phyloP scores from a whole-genome alignment of 495 filamentous ascomycete genomes.

The Achaetomiella virescens region DNA sequence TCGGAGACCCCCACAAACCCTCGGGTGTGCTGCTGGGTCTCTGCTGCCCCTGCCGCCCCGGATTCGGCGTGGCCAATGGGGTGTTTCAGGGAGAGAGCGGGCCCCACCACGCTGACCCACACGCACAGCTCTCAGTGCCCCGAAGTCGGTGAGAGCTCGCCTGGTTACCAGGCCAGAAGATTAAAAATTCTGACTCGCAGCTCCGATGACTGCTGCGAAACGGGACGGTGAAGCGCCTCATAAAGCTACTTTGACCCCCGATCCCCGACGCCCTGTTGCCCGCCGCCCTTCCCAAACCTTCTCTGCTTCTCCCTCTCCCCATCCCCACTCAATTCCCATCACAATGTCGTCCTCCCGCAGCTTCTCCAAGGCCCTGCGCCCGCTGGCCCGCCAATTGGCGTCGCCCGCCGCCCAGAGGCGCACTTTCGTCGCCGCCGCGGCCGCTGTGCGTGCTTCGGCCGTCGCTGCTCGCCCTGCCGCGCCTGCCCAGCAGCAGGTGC shows the following conservation, averaged over 20 bases:
- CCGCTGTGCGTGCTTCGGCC: constrained; percentile 49
- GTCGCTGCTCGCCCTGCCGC: constrained; percentile 45
- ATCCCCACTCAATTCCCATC: constrained; percentile 33
- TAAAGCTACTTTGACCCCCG: constrained; percentile 14
- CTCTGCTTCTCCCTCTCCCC: constrained; percentile 14
- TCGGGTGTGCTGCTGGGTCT: background rate
- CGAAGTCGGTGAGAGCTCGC: constrained; percentile 30
- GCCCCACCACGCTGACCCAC: constrained; percentile 19
- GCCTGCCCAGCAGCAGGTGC: constrained; percentile 54
- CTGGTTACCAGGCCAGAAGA: constrained; percentile 17
- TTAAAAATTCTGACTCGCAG: constrained; percentile 27
- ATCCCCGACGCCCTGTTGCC: constrained; percentile 14
- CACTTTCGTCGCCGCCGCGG: constrained; percentile 63
- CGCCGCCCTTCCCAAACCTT: constrained; percentile 16
- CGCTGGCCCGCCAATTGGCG: constrained; percentile 65
- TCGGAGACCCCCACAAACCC: background rate
- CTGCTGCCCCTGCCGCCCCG: constrained; percentile 17
- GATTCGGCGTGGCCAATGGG: constrained; percentile 17
- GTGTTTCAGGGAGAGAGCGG: background rate
- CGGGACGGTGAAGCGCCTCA: constrained; percentile 22
- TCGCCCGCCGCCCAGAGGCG: constrained; percentile 61
- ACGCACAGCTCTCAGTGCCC: constrained; percentile 12
- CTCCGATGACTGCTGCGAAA: constrained; percentile 13
- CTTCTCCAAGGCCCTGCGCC: constrained; percentile 76
- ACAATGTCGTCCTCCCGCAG: constrained; percentile 89